Base-by-base conservation (phyloP, 2,329 filamentous ascomycete genomes). In the Fusarium metavorans region DNA sequence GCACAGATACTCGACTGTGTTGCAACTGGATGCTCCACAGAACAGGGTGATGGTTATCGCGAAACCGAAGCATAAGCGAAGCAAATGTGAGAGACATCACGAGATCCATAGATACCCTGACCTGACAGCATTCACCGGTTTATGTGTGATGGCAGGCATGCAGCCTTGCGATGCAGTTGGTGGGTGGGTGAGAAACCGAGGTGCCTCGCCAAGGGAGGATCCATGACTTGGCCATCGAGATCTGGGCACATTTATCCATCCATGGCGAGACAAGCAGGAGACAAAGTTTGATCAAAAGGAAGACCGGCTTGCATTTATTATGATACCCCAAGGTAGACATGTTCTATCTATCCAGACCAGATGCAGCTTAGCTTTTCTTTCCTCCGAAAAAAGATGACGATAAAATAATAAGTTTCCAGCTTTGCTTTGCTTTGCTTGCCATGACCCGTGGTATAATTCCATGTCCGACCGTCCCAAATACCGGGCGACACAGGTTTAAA, bases 391-490 rank as follows among this genome's bases (percentile, higher is more conserved):
- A 57, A 37, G 20, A 37, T 57, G 7, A 37, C n/a, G 34, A 23
- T 57, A 18, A 23, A 23, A 57, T 11, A 57, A 16, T 35, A 57
- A 57, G 34, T 32, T 37, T 27, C 34, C 9, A 59, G 68, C 58
- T 58, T 63, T 58, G 41, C 20, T 23, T 45, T 30, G 45, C 50
- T 23, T 45, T 30, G 54, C 50, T 54, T 32, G 27, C 32, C 34
- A 25, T 61, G 34, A 63, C 41, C 67, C 50, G 57, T 72, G 68
- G 71, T 74, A 74, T 74, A 73, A 73, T 37, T 35, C 52, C 32
- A 67, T 74, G 43, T 48, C 48, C 62, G 32, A 61, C 64, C 48
- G 34, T 61, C 64, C 39, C 64, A 61, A 69, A 54, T 35, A 48
- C 58, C 34, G 52, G 50, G 43, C 32, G 68, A 41, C 37, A 69